Percentiles rank a stretch among this genome's conserved stretches.
Conservation (phyloP, 2,329 filamentous ascomycete genomes). For the Myriosclerotinia curreyana region DNA sequence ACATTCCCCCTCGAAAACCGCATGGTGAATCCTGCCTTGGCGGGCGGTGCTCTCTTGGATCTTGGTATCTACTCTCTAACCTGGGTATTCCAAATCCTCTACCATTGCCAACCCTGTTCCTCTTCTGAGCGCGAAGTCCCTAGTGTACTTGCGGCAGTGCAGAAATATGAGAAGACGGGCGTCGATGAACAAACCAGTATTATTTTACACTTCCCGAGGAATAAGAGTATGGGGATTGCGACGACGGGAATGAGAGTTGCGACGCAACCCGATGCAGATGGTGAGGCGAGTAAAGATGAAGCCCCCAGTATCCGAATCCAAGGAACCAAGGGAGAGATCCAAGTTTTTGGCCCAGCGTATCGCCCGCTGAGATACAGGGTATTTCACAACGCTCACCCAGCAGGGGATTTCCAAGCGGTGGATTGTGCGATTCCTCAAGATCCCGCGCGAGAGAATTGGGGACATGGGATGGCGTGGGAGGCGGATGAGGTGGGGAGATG, state of each 20-base stretch:
- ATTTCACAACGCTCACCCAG: slow-evolving; percentile 42
- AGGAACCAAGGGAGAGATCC: slow-evolving; percentile 64
- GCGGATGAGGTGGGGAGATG: slow-evolving; percentile 65
- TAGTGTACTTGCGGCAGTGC: slow-evolving; percentile 54
- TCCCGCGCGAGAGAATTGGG: slow-evolving; percentile 40
- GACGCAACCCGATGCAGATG: slow-evolving; percentile 47
- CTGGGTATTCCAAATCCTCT: slow-evolving; percentile 70
- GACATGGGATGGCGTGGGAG: slow-evolving; percentile 69
- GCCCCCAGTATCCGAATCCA: slow-evolving; percentile 60
- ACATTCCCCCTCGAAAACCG: slow-evolving; percentile 48
- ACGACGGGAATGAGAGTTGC: slow-evolving; percentile 50
- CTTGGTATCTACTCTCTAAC: slow-evolving; percentile 68
- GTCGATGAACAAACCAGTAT: slow-evolving; percentile 63
- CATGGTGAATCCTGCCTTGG: slow-evolving; percentile 67
- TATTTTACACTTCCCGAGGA: slow-evolving; percentile 57
- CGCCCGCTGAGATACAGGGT: slow-evolving; percentile 53
- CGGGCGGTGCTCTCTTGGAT: slow-evolving; percentile 65
- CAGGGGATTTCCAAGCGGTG: slow-evolving; percentile 36
- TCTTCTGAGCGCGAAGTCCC: slow-evolving; percentile 46
- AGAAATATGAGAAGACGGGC: slow-evolving; percentile 57
- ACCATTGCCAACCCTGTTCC: slow-evolving; percentile 53
- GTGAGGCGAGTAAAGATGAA: slow-evolving; percentile 48
- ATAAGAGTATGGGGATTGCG: slow-evolving; percentile 60
- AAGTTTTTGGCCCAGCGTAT: slow-evolving; percentile 58
- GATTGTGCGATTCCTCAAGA: slow-evolving; percentile 46